These are phyloP conservation scores for Cladobotryum protrusum DNA, from an alignment of 2,329 filamentous ascomycete genomes.

Conservation along the genomic window DNA sequence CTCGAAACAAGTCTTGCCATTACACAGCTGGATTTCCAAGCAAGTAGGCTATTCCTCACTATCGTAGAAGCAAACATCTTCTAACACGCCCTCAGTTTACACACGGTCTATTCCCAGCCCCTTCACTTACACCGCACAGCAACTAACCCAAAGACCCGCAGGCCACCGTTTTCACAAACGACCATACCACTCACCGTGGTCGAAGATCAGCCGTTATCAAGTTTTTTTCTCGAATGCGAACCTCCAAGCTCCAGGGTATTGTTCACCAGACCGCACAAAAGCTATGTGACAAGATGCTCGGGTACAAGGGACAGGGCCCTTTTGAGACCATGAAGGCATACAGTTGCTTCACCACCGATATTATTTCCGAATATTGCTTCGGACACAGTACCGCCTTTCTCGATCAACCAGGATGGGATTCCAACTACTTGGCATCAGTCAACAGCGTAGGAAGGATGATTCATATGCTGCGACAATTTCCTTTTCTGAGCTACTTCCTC, in stretches of 20 bases:
- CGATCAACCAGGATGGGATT: conserved; percentile 8
- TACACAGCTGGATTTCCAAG: conserved; percentile 10
- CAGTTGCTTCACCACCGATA: conserved; percentile 20
- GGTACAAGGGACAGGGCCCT: conserved; percentile 1
- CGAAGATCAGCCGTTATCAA: conserved; percentile 16
- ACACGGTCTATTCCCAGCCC: too few species aligned
- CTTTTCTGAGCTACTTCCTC: conserved; percentile 5
- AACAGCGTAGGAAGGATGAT: conserved; percentile 12
- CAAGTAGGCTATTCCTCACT: conserved; percentile 4
- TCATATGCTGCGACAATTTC: conserved; percentile 12
- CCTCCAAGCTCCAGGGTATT: conserved; percentile 15
- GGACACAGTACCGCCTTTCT: conserved; percentile 15
- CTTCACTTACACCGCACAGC: neutral
- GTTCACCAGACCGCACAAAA: conserved; percentile 14
- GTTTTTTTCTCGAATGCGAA: conserved; percentile 19
- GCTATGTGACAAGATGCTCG: conserved; percentile 14
- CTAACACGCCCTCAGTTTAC: too few species aligned
- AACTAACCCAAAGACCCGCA: neutral
- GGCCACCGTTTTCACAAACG: conserved; percentile 6
- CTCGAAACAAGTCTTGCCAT: conserved; percentile 14
- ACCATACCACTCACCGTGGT: conserved; percentile 19
- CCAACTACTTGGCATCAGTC: conserved; percentile 10
- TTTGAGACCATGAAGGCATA: conserved; percentile 11
- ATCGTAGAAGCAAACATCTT: too few species aligned
- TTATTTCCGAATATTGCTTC: conserved; percentile 24